phyloP scores from a whole-genome alignment of 805 yeast species.

The Kurtzmaniella cleridarum region DNA sequence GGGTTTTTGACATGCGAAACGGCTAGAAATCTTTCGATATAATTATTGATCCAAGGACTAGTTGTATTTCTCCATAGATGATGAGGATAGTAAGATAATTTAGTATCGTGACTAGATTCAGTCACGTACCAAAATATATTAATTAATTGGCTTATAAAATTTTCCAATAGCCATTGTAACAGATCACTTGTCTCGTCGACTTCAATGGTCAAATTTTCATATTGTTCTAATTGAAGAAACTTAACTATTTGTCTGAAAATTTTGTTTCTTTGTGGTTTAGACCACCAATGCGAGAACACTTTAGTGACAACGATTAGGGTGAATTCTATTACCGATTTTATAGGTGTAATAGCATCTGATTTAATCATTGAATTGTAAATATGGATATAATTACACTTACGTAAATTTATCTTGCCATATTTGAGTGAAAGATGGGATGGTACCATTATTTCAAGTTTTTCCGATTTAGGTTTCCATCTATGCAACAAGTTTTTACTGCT shows the following conservation, averaged over 20 bases:
- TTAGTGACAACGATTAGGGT: constrained; percentile 38
- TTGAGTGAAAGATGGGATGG: too few species aligned
- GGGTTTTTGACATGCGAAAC: constrained; percentile 4
- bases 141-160: constrained; percentile 43
- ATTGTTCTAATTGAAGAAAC: constrained; percentile 32
- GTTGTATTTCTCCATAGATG: constrained; percentile 49
- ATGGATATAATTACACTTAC: too few species aligned
- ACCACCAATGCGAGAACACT: constrained; percentile 44
- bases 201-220: constrained; percentile 27
- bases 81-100: constrained; percentile 49
- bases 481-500: not conserved
- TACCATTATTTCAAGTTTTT: not conserved
- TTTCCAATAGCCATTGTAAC: constrained; percentile 52
- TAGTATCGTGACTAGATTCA: constrained; percentile 25
- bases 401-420: too few species aligned
- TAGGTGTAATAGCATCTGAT: constrained; percentile 21
- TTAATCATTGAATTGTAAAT: too few species aligned
- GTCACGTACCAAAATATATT: constrained; percentile 63
- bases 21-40: constrained; percentile 33
- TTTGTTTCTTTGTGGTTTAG: constrained; percentile 52
- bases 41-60: constrained; percentile 36
- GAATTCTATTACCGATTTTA: constrained; percentile 36
- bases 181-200: constrained; percentile 30
- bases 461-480: constrained; percentile 15
- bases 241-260: constrained; percentile 31